phyloP scores from a whole-genome alignment of 2,329 filamentous ascomycete genomes.

The Colletotrichum sidae region DNA sequence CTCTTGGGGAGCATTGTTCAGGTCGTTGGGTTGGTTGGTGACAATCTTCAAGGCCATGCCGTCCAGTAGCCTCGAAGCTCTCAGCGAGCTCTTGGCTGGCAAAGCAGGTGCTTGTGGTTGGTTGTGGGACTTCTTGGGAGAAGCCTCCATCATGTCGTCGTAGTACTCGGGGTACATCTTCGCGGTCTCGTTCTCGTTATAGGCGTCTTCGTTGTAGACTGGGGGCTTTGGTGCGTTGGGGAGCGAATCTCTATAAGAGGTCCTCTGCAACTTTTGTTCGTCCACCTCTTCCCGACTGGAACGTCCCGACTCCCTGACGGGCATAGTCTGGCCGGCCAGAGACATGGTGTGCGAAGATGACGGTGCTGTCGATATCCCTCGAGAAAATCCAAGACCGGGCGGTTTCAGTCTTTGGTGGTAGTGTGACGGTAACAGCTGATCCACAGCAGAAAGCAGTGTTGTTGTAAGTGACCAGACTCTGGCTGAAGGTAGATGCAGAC shows the following conservation, averaged over 20 bases:
- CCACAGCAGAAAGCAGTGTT: constrained; percentile 22
- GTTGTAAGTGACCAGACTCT: constrained; percentile 32
- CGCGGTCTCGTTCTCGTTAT: constrained; percentile 38
- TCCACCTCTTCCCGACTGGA: constrained; percentile 24
- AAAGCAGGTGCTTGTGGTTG: constrained; percentile 54
- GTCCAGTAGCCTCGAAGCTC: constrained; percentile 60
- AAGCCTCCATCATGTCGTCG: constrained; percentile 36
- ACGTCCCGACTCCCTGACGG: constrained; percentile 37
- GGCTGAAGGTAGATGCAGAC: neutral
- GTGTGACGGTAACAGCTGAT: constrained; percentile 21
- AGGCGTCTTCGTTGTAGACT: constrained; percentile 33
- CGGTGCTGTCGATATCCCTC: constrained; percentile 28
- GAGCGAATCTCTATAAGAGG: constrained; percentile 39
- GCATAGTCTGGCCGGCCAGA: constrained; percentile 37
- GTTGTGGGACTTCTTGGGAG: constrained; percentile 37
- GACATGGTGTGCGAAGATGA: constrained; percentile 37
- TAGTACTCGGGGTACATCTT: constrained; percentile 40
- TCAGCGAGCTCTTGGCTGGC: constrained; percentile 62
- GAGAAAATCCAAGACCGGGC: constrained; percentile 32
- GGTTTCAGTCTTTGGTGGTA: constrained; percentile 28
- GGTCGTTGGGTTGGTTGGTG: constrained; percentile 42
- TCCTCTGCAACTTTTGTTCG: constrained; percentile 27
- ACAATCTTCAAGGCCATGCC: constrained; percentile 47
- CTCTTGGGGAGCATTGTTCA: constrained; percentile 63
- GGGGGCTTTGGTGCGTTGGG: constrained; percentile 35